These are phyloP conservation scores for Aaosphaeria arxii DNA, from an alignment of 2,329 filamentous ascomycete genomes.

Conservation along the genomic window DNA sequence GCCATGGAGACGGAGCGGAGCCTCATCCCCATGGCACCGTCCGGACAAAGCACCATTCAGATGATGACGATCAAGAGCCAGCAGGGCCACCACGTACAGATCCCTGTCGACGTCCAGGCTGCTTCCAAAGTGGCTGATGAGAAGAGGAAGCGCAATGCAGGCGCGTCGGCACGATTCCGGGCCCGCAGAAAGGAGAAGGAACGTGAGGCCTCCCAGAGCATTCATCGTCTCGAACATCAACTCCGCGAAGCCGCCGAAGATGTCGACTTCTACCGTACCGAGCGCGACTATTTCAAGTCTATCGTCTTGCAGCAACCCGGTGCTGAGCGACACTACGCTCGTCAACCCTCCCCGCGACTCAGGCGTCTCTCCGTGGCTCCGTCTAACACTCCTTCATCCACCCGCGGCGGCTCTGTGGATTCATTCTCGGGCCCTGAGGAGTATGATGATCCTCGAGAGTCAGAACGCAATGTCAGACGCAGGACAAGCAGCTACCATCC, in stretches of 20 bases:
- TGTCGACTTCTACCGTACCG: conserved; percentile 69
- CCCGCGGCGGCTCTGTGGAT: conserved; percentile 25
- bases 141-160: conserved; percentile 80
- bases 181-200: conserved; percentile 80
- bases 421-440: conserved; percentile 26
- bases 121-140: conserved; percentile 81
- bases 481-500: conserved; percentile 36
- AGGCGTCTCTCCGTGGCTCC: conserved; percentile 28
- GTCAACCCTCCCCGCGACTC: conserved; percentile 43
- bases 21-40: conserved; percentile 46
- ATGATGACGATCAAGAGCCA: conserved; percentile 54
- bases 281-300: conserved; percentile 63
- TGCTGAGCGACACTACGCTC: conserved; percentile 44
- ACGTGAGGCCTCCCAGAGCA: conserved; percentile 65
- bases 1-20: conserved; percentile 33
- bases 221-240: conserved; percentile 67
- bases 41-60: conserved; percentile 48
- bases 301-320: conserved; percentile 60
- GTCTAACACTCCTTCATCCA: conserved; percentile 25
- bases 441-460: conserved; percentile 21
- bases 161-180: conserved; percentile 79
- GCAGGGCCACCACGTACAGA: conserved; percentile 50
- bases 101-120: conserved; percentile 76
- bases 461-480: conserved; percentile 35
- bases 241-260: conserved; percentile 67